A percentile compares a stretch with the other conserved stretches of the same genome.
Conservation (phyloP, 441 rosid genomes). For the Flueggea neowawraea region DNA sequence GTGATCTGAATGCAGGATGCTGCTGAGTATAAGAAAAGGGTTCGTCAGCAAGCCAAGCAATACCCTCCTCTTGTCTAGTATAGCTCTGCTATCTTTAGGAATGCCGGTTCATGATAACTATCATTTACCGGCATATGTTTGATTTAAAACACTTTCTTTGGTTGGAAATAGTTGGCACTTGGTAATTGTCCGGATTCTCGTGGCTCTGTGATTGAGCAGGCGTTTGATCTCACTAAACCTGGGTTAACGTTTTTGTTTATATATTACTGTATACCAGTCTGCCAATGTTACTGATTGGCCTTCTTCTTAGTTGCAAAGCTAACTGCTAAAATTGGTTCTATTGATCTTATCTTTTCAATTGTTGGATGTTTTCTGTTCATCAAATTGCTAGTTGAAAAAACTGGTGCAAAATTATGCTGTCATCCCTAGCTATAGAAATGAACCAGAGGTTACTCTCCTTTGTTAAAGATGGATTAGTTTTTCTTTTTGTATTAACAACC, state of each 20-base stretch:
- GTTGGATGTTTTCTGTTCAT: too few species aligned
- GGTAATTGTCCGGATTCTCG: conserved; percentile 20
- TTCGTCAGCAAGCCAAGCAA: conserved; percentile 85
- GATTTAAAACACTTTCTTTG: conserved; percentile 19
- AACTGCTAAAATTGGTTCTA: neutral
- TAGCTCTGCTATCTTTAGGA: neutral
- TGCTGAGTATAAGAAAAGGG: conserved; percentile 83
- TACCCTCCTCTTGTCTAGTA: conserved; percentile 69
- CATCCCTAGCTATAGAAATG: too few species aligned
- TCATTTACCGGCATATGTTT: conserved; percentile 19
- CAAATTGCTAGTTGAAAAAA: too few species aligned
- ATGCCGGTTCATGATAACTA: conserved; percentile 17
- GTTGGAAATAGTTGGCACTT: conserved; percentile 16
- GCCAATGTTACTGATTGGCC: conserved; percentile 8
- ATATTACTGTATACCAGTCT: conserved; percentile 15
- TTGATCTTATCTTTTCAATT: neutral
- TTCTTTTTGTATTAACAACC: too few species aligned
- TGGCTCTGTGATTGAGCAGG: conserved; percentile 20
- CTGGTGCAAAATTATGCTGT: too few species aligned
- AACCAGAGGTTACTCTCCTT: too few species aligned
- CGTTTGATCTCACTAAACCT: conserved; percentile 2
- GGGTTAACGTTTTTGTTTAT: conserved; percentile 13
- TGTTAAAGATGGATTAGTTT: too few species aligned
- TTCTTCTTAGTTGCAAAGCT: conserved; percentile 5
- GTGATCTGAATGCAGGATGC: conserved; percentile 49